These are phyloP conservation scores for Pleurotus cornucopiae DNA, from an alignment of 768 basidiomycete genomes.

Conservation along the genomic window DNA sequence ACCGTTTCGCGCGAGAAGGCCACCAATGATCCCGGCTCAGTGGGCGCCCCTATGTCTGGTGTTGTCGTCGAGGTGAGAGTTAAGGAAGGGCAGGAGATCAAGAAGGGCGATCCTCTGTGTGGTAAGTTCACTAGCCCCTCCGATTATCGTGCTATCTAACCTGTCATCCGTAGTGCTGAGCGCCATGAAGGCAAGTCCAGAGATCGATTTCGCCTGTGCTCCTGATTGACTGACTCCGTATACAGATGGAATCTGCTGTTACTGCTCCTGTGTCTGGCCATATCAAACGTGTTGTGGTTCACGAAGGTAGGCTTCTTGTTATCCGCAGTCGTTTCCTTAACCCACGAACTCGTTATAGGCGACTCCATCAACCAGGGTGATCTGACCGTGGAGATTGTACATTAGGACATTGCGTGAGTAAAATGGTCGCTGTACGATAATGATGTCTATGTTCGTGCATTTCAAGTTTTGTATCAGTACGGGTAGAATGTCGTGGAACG, in stretches of 20 bases:
- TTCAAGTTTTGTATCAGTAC: slow-evolving; percentile 1
- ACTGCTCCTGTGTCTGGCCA: slow-evolving; percentile 96
- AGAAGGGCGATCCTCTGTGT: slow-evolving; percentile 95
- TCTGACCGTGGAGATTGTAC: slow-evolving; percentile 83
- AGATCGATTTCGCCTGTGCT: slow-evolving; percentile 10
- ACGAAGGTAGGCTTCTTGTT: slow-evolving; percentile 53
- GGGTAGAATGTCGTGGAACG: not conserved
- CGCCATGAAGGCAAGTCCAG: slow-evolving; percentile 83
- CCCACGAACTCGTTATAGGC: slow-evolving; percentile 35
- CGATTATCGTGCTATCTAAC: not conserved
- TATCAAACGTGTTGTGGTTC: slow-evolving; percentile 88
- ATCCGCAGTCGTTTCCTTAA: slow-evolving; percentile 13
- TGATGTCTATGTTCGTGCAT: not conserved
- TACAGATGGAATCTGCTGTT: slow-evolving; percentile 95
- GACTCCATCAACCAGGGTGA: slow-evolving; percentile 97
- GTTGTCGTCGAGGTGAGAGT: slow-evolving; percentile 98
- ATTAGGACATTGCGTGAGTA: slow-evolving; percentile 28
- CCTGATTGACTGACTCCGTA: slow-evolving; percentile 13
- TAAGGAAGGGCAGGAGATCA: slow-evolving; percentile 96
- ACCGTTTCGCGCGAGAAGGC: slow-evolving; percentile 94
- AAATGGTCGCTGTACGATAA: not conserved
- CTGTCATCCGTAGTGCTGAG: slow-evolving; percentile 62
- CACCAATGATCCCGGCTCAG: slow-evolving; percentile 89
- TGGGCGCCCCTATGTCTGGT: slow-evolving; percentile 96
- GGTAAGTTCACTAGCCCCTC: slow-evolving; percentile 34